A percentile compares a stretch with the other conserved stretches of the same genome.
Conservation (phyloP, 2,329 filamentous ascomycete genomes). For the Phaeosphaeriaceae sp. region DNA sequence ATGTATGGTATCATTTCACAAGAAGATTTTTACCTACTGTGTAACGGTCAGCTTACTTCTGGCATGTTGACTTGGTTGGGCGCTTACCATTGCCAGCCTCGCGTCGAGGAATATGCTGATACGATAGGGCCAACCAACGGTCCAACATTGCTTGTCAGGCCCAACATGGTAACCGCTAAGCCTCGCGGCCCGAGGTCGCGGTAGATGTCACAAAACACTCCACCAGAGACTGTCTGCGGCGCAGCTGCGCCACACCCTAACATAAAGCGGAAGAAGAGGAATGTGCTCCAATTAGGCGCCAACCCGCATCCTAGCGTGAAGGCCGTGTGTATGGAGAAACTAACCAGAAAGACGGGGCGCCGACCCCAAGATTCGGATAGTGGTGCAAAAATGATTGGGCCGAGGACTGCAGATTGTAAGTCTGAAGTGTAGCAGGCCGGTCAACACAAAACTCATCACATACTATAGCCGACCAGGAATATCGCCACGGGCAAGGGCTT, state of each 20-base stretch:
- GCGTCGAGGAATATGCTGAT: not conserved
- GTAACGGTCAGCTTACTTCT: not conserved
- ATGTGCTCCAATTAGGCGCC: not conserved
- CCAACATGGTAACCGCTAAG: not conserved
- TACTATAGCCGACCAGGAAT: constrained; percentile 1
- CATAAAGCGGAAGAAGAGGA: constrained; percentile 1
- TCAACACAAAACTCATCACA: not conserved
- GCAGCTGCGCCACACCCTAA: not conserved
- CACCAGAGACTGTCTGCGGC: not conserved
- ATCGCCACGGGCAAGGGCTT: not conserved
- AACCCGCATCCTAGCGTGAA: not conserved
- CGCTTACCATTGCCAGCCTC: constrained; percentile 1
- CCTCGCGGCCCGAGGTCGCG: not conserved
- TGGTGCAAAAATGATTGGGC: not conserved
- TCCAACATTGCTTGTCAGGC: not conserved
- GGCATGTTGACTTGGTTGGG: not conserved
- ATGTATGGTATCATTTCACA: not conserved
- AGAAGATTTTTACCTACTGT: too few species aligned
- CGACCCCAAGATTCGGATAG: not conserved
- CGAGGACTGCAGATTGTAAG: not conserved
- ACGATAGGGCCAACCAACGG: not conserved
- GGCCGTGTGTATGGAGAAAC: not conserved
- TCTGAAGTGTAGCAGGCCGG: too few species aligned
- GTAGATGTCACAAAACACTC: not conserved
- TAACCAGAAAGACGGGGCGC: not conserved